Evolutionary conservation across 345 rosid genomes (phyloP).

Genomic region (Ricinus communis): DNA sequence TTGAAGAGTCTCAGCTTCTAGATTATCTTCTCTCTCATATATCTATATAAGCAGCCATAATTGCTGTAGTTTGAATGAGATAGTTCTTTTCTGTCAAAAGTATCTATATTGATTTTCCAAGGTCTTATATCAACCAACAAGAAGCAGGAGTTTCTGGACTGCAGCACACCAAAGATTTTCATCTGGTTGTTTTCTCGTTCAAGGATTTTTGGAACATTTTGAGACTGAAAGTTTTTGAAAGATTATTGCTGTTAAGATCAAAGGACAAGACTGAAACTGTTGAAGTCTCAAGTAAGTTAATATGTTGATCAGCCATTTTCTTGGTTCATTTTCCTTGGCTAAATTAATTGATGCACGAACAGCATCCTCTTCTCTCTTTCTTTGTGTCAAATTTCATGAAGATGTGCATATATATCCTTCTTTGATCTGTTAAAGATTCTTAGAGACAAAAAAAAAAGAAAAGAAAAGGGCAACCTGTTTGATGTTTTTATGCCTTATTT

Average conservation of each 20-base stretch:
- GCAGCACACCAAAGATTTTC: background rate
- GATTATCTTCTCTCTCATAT: background rate
- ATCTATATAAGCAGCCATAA: constrained; percentile 3
- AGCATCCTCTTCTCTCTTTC: too few relatives aligned
- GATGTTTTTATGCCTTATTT: background rate
- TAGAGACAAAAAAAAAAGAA: too few relatives aligned
- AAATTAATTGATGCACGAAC: too few relatives aligned
- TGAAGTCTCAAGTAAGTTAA: too few relatives aligned
- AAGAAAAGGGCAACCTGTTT: background rate
- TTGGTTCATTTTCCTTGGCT: too few relatives aligned
- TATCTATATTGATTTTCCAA: too few relatives aligned
- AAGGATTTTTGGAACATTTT: background rate
- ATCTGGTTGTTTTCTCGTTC: background rate
- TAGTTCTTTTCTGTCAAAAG: too few relatives aligned
- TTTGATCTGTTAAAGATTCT: constrained; percentile 5
- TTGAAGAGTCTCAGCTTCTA: constrained; percentile 34
- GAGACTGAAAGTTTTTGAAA: background rate
- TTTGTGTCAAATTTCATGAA: too few relatives aligned
- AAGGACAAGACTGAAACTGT: background rate
- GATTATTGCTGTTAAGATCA: background rate
- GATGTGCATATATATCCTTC: background rate
- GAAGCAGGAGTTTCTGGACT: background rate
- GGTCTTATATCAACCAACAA: background rate
- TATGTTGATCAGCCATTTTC: too few relatives aligned
- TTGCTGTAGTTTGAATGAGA: constrained; percentile 7